These are phyloP conservation scores for Sechiopsis laciniata DNA, from an alignment of 306 rosid species.

Conservation along the genomic window DNA sequence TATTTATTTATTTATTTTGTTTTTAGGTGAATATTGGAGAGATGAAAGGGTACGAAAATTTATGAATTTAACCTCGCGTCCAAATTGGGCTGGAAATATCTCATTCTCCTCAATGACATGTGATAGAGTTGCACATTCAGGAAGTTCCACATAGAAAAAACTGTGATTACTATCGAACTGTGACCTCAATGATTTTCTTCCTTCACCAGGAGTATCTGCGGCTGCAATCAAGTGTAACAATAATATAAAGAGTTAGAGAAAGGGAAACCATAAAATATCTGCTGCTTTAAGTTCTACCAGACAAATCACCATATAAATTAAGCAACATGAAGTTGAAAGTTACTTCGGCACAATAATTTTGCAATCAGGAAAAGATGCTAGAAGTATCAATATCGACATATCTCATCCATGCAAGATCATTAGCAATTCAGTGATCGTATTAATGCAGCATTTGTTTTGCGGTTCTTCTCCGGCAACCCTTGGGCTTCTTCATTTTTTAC, in stretches of 20 bases:
- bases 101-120: constrained; percentile 65
- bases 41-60: no score
- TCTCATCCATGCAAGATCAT: not conserved
- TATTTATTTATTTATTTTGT: not conserved
- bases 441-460: not conserved
- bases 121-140: constrained; percentile 57
- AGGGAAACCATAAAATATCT: constrained; percentile 16
- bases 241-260: constrained; percentile 25
- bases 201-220: constrained; percentile 59
- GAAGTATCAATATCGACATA: not conserved
- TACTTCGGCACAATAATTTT: not conserved
- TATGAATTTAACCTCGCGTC: constrained; percentile 65
- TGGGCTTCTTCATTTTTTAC: no score
- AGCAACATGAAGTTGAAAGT: not conserved
- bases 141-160: constrained; percentile 75
- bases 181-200: constrained; percentile 61
- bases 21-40: constrained; percentile 2
- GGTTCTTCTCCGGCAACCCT: no score
- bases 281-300: not conserved
- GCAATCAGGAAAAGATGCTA: constrained; percentile 7
- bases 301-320: not conserved
- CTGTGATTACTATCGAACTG: constrained; percentile 57
- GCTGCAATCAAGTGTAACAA: constrained; percentile 45
- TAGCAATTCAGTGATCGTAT: not conserved
- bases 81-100: constrained; percentile 82